A percentile compares a stretch with the other conserved stretches of the same genome.
These are phyloP conservation scores for Trebouxia sp. DNA, from an alignment of 139 green algal genomes.

Conservation along the genomic window DNA sequence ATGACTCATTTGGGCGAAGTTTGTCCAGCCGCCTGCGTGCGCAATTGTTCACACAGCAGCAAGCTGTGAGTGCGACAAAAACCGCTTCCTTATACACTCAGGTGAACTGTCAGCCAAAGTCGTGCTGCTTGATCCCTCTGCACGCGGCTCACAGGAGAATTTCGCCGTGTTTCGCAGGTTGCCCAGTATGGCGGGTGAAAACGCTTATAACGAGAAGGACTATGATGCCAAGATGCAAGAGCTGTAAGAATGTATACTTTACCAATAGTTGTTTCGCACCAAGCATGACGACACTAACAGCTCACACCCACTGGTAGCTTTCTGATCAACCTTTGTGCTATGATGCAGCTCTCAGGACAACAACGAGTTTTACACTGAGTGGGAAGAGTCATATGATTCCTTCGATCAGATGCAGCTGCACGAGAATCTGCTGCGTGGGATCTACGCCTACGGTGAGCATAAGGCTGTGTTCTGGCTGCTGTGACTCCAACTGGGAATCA, in stretches of 20 bases:
- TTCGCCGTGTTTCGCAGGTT: not conserved
- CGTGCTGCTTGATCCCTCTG: too few relatives aligned
- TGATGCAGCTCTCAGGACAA: conserved; percentile 66
- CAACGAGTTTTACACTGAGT: conserved; percentile 93
- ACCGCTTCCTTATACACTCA: not conserved
- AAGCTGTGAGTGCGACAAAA: not conserved
- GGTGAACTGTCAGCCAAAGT: not conserved
- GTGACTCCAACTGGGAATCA: too few relatives aligned
- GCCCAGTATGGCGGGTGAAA: conserved; percentile 50
- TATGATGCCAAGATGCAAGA: conserved; percentile 88
- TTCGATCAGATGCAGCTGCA: conserved; percentile 99
- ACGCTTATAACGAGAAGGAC: conserved; percentile 68
- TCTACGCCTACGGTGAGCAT: conserved; percentile 96
- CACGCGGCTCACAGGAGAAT: too few relatives aligned
- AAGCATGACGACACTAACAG: too few relatives aligned
- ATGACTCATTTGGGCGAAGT: not conserved
- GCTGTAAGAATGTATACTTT: conserved; percentile 53
- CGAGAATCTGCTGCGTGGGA: conserved; percentile 98
- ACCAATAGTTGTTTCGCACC: too few relatives aligned
- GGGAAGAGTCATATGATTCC: conserved; percentile 94
- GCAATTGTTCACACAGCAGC: not conserved
- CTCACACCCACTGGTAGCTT: too few relatives aligned
- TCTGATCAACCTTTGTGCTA: not conserved
- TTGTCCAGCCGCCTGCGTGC: not conserved
- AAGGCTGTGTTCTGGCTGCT: not conserved